Evolutionary conservation across 441 rosid genomes (phyloP).

Genomic region (Isatis lusitanica): DNA sequence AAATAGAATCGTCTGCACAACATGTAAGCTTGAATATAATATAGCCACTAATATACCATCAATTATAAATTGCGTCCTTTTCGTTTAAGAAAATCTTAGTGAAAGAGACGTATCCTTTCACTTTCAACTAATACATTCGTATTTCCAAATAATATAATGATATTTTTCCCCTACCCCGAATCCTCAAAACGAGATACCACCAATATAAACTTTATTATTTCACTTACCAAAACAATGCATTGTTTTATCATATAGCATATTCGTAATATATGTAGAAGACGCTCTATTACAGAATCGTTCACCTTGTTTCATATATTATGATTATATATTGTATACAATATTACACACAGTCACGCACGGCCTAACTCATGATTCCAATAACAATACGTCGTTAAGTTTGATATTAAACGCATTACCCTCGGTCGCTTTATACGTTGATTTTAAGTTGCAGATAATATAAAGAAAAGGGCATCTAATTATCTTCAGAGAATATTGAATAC

Average conservation of each 20-base stretch:
- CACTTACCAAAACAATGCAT: constrained; percentile 1
- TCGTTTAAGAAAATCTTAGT: constrained; percentile 25
- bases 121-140: constrained; percentile 23
- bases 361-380: constrained; percentile 12
- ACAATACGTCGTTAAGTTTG: not conserved
- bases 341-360: constrained; percentile 6
- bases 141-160: constrained; percentile 16
- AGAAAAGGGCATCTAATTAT: constrained; percentile 32
- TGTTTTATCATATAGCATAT: constrained; percentile 12
- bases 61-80: not conserved
- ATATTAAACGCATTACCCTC: constrained; percentile 2
- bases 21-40: constrained; percentile 17
- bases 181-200: constrained; percentile 30
- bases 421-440: constrained; percentile 29
- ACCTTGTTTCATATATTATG: constrained; percentile 1
- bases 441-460: constrained; percentile 27
- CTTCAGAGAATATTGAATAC: constrained; percentile 16
- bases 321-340: not conserved
- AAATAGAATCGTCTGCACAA: not conserved
- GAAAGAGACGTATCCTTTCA: constrained; percentile 30
- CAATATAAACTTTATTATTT: not conserved
- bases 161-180: constrained; percentile 2
- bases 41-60: not conserved
- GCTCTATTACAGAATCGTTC: constrained; percentile 7
- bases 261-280: not conserved